Conservation (phyloP, 2,329 filamentous ascomycete genomes). For the Calonectria honghensis region DNA sequence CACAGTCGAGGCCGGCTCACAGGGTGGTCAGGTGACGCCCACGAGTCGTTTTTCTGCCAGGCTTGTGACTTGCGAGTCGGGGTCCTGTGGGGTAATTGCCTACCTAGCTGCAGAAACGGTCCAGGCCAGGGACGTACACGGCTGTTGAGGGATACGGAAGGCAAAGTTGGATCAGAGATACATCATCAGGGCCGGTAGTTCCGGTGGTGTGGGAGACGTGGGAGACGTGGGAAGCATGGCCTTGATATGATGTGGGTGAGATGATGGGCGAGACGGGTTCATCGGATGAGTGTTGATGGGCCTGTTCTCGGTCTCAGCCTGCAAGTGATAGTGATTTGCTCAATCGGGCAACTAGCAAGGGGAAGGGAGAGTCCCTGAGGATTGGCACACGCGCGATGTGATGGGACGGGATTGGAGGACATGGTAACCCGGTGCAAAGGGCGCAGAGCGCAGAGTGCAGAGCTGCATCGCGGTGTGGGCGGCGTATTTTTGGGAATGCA, state of each 20-base stretch:
- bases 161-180: constrained; percentile 30
- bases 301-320: not conserved
- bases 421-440: constrained; percentile 21
- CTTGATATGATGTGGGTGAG: constrained; percentile 26
- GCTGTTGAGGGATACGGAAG: constrained; percentile 19
- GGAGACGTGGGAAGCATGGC: constrained; percentile 42
- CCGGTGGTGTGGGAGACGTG: constrained; percentile 33
- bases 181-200: constrained; percentile 40
- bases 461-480: constrained; percentile 7
- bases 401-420: constrained; percentile 8
- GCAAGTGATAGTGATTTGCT: not conserved
- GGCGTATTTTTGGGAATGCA: constrained; percentile 26
- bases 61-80: constrained; percentile 39
- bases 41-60: constrained; percentile 39
- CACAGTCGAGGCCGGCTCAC: constrained; percentile 34
- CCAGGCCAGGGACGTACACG: not conserved
- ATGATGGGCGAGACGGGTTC: constrained; percentile 35
- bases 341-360: constrained; percentile 24
- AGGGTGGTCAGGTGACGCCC: constrained; percentile 46
- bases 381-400: constrained; percentile 6
- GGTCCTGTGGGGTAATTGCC: constrained; percentile 31
- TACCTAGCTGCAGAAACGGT: constrained; percentile 14
- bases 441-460: not conserved
- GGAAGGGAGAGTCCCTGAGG: constrained; percentile 1
- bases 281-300: constrained; percentile 7